phyloP scores from a whole-genome alignment of 2,329 filamentous ascomycete genomes.

The Fusarium globosum region DNA sequence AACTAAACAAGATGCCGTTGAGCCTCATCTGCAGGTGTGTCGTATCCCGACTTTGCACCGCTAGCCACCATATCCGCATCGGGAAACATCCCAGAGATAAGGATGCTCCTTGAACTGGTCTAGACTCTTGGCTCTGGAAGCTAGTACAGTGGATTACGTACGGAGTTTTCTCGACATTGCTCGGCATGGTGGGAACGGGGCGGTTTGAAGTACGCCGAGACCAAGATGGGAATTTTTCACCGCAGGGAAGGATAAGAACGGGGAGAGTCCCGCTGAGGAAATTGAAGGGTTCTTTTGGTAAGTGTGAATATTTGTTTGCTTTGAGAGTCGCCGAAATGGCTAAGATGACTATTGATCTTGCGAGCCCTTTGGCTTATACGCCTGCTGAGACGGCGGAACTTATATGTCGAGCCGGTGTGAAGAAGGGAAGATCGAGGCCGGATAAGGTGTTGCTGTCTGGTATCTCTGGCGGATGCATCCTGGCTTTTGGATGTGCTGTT shows the following conservation, averaged over 20 bases:
- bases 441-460: slow-evolving; percentile 40
- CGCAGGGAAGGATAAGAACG: neutral
- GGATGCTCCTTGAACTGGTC: neutral
- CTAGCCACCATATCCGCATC: neutral
- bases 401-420: slow-evolving; percentile 35
- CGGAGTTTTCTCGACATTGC: slow-evolving; percentile 28
- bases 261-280: neutral
- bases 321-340: neutral
- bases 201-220: slow-evolving; percentile 12
- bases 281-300: accelerated
- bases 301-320: neutral
- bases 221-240: neutral
- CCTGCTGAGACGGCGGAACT: slow-evolving; percentile 42
- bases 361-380: slow-evolving; percentile 28
- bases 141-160: slow-evolving; percentile 17
- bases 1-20: slow-evolving; percentile 10
- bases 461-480: slow-evolving; percentile 35
- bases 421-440: slow-evolving; percentile 33
- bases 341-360: slow-evolving; percentile 1
- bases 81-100: slow-evolving; percentile 2
- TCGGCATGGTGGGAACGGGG: slow-evolving; percentile 25
- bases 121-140: slow-evolving; percentile 6
- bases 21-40: slow-evolving; percentile 23
- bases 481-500: slow-evolving; percentile 36
- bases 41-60: slow-evolving; percentile 9